Evolutionary conservation across 305 asterid genomes (phyloP).

Genomic region (Fraxinus latifolia): DNA sequence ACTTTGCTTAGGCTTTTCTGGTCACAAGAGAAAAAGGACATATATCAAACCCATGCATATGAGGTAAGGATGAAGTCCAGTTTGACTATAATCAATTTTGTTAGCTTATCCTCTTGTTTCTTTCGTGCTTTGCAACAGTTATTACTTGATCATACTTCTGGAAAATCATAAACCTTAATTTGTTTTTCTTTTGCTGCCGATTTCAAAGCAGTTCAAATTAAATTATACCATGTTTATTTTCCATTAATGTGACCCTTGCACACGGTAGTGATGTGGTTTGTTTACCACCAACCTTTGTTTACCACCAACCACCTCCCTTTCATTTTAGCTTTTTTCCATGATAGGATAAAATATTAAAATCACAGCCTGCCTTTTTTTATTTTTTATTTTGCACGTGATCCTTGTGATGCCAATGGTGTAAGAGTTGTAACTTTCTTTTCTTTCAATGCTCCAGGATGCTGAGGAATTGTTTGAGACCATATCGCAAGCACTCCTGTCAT

Average conservation of each 20-base stretch:
- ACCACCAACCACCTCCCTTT: background rate
- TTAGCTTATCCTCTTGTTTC: background rate
- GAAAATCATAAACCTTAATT: background rate
- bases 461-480: constrained; percentile 92
- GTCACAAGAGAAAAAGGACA: background rate
- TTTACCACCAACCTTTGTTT: background rate
- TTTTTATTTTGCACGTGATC: background rate
- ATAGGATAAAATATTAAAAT: background rate
- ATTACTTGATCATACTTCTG: background rate
- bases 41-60: background rate
- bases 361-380: background rate
- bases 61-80: background rate
- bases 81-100: background rate
- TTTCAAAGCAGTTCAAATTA: background rate
- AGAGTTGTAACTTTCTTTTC: background rate
- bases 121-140: background rate
- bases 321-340: background rate
- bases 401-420: background rate
- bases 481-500: constrained; percentile 85
- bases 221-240: background rate
- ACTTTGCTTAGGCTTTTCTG: background rate
- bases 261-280: background rate
- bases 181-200: background rate
- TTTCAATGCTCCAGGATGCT: constrained; percentile 52
- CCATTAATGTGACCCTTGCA: background rate